A percentile compares a stretch with the other conserved stretches of the same genome.
These are phyloP conservation scores for Xylariaceae sp. DNA, from an alignment of 2,329 filamentous ascomycete species.

Conservation along the genomic window DNA sequence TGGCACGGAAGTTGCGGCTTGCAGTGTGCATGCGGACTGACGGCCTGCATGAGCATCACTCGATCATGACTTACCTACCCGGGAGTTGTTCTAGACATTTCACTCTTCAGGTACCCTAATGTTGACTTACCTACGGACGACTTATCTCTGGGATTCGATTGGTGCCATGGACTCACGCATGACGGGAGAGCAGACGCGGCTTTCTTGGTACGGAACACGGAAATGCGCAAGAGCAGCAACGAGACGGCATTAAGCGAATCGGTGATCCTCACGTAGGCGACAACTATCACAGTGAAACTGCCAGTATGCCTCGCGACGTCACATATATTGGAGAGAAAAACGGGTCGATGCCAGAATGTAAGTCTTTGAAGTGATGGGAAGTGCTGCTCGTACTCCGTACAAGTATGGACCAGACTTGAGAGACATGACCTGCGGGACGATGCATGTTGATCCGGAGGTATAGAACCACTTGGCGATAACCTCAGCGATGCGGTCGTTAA, in stretches of 20 bases:
- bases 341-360: too few species aligned
- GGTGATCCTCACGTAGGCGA: not conserved
- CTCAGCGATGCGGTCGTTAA: not conserved
- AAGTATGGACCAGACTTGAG: too few species aligned
- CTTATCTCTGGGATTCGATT: slow-evolving; percentile 3
- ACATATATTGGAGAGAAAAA: not conserved
- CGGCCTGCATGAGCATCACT: too few species aligned
- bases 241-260: not conserved
- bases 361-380: too few species aligned
- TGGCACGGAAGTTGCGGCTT: too few species aligned
- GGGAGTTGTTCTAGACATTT: too few species aligned
- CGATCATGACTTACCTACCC: too few species aligned
- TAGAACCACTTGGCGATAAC: not conserved
- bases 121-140: not conserved
- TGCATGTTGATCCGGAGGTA: not conserved
- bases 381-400: too few species aligned
- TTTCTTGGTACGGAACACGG: not conserved
- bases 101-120: too few species aligned
- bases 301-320: not conserved
- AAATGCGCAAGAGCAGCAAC: not conserved
- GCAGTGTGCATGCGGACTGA: too few species aligned
- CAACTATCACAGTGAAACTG: not conserved
- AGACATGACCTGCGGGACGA: not conserved
- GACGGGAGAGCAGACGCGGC: not conserved
- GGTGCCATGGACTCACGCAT: not conserved